These are phyloP conservation scores for Diaporthe citri DNA, from an alignment of 2,329 filamentous ascomycete species.

Conservation along the genomic window DNA sequence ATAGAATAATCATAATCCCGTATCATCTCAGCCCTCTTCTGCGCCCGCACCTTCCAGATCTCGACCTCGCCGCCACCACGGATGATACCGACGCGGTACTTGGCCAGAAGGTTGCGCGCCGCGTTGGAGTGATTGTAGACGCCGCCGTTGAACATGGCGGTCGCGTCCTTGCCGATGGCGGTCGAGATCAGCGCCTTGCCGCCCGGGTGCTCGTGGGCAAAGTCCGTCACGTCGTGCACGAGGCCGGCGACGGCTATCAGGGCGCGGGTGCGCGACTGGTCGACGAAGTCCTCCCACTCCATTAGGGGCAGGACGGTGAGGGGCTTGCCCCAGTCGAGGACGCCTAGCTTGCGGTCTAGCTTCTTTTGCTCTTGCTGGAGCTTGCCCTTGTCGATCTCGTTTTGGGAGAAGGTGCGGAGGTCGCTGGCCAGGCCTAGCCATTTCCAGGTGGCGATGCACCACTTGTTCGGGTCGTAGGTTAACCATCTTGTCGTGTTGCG, in stretches of 20 bases:
- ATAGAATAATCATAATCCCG: conserved; percentile 36
- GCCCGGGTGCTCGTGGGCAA: conserved; percentile 89
- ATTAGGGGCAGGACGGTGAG: conserved; percentile 88
- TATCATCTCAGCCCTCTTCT: conserved; percentile 53
- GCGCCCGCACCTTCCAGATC: conserved; percentile 77
- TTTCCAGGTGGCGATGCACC: conserved; percentile 88
- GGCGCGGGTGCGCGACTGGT: conserved; percentile 80
- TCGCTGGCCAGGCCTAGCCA: conserved; percentile 85
- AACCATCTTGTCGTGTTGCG: conserved; percentile 92
- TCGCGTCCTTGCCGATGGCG: conserved; percentile 88
- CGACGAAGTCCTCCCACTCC: conserved; percentile 87
- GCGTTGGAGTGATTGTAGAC: conserved; percentile 92
- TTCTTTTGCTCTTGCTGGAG: conserved; percentile 93
- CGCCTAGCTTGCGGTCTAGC: conserved; percentile 86
- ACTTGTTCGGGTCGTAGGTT: conserved; percentile 94
- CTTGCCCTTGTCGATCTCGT: conserved; percentile 93
- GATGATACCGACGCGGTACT: conserved; percentile 88
- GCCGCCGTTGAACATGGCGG: conserved; percentile 91
- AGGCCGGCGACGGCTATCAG: conserved; percentile 85
- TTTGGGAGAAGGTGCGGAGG: conserved; percentile 90
- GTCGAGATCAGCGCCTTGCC: conserved; percentile 83
- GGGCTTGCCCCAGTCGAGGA: conserved; percentile 87
- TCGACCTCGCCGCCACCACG: conserved; percentile 90
- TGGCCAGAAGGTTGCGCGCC: conserved; percentile 88
- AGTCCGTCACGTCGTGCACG: conserved; percentile 85